Evolutionary conservation across 371 early-diverging fungal species (phyloP), one percentile per base, ranked within the genome.

Genomic region (Dinochytrium kinnereticum): DNA sequence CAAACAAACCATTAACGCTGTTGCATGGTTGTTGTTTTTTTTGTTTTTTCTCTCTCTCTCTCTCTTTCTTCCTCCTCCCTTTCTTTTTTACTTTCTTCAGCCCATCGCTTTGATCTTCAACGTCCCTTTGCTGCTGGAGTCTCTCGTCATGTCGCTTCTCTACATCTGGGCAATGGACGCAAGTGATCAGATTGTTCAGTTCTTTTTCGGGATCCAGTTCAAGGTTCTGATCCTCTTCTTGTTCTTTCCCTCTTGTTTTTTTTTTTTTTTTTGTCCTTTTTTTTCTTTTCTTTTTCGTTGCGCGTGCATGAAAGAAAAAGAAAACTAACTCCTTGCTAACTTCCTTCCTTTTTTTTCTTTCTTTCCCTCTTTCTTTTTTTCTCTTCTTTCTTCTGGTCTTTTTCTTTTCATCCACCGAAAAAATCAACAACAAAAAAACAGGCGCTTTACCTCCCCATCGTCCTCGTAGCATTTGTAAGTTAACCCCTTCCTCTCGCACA

Each of bases 161-260:
- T 93, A 93, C 64, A 81, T 95, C 36, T 95, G 95, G 95, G 83
- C 93, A 10, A 86, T 87, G 76, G 82, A 90, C 75, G 85, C 91
- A 70, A 76, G 87, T 21, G 90, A 91, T 0, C 78, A 80, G 70
- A 84, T 79, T 26, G 93, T 96, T 0, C 84, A 86, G 0, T 94
- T 95, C 80, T 88, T 94, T 86, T 91, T 94, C 84, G 95, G 95
- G 19, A 65, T 95, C 44, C 88, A 84, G 68, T 92, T 96, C 82
- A 91, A 92, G 82, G 95, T 92, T 76, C 76, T 68, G 19, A 64
- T 38, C 65, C 26, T 68, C 15, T 24, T 26, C 24, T 55, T 55
- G 30, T 24, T 17, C 30, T 26, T 55, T 55, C 26, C 24, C 10
- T 30, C 24, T 55, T 55, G 57, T 17, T 7, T 26, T 26, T 24